Base-by-base conservation (phyloP, 768 basidiomycete genomes). In the Nidularia sp. region DNA sequence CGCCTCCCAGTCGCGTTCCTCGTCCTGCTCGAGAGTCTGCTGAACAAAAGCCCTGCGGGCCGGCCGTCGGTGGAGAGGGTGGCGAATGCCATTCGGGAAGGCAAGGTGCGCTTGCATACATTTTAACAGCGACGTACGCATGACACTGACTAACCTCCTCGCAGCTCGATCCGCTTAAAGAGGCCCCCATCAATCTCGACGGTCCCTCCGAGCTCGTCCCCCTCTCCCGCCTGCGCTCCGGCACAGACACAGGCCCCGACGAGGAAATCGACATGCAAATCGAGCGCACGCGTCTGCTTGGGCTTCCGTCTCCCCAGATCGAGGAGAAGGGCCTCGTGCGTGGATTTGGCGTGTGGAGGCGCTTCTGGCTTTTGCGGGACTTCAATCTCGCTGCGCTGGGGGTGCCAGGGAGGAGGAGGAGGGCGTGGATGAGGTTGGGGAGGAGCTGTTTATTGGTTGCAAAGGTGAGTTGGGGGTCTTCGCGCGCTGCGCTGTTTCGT, bases 31-130 rank as follows among this genome's bases (percentile, higher is more conserved):
- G 88, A 92, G 54, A 77, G 79, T 51, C 72, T 96, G 42, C 66
- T 94, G 53, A 79, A 84, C 54, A 74, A 85, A 34, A 66, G 66
- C 2, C 85, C 93, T 0, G 63, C 69, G 2, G 66, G 65, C n/a
- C 76, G 93, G 48, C 89, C 90, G 6, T 80, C 83, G 0, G 84
- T 84, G 45, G 89, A 92, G 55, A 78, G 85, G 47, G 85, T 95
- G 10, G 65, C 76, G n/a, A 66, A 63, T 29, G 91, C 86, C 1
- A 76, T 94, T 50, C 74, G 79, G 34, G 83, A 88, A 35, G 84
- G 91, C 48, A 81, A 77, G 73, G 90, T 92, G 56, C n/a, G 82
- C 75, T 29, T n/a, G 43, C n/a, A 2, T 29, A 29, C 25, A 29
- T 29, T 29, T 4, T 29, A 29, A 29, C 25, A 29, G 25, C 25